Evolutionary conservation across 805 yeast genomes (phyloP), one percentile per base, ranked within the genome.

Genomic region (Saccharomyces paradoxus): DNA sequence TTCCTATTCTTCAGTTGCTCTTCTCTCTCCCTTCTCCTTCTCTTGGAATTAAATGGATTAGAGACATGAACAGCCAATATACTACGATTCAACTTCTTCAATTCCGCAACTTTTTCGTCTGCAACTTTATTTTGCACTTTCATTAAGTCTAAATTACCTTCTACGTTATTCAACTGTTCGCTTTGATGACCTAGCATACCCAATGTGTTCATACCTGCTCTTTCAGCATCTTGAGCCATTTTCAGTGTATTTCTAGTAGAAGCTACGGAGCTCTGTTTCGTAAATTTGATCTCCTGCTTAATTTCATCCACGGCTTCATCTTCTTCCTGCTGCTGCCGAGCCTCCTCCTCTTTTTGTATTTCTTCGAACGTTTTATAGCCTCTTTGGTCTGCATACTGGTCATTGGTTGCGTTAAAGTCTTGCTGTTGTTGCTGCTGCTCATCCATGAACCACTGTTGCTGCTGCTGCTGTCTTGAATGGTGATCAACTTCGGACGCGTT

Each of bases 141-240:
- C 52, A 95, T 89, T 53, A 87, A 73, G 53, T 87, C 81, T 60
- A 92, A 74, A 60, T 84, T 84, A 59, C 81, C 81, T 67, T 94
- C 97, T 22, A 91, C 83, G 63, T 81, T 82, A 68, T 86, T 87
- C 58, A 94, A 75, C 50, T 89, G 77, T 67, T 90, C 97, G 55
- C 94, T 83, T 70, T 94, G 98, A n/a, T 91, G 81, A 27, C 99
- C 99, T 50, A 94, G 77, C 82, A 89, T 82, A 29, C 97, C 97
- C 58, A 92, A 71, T 0, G 97, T 86, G 67, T 92, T 91, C 58
- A 84, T 75, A 41, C 89, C 92, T 5, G 85, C 76, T 56, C 79
- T 80, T 64, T 85, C 89, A 1, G 91, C 90, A 54, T 84, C 85
- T 55, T 81, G 79, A 2, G 89, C 86, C 74, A 82, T 77, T 53